A percentile compares a stretch with the other conserved stretches of the same genome.
phyloP scores from a whole-genome alignment of 805 yeast species.

The Suhomyces xylopsoci region DNA sequence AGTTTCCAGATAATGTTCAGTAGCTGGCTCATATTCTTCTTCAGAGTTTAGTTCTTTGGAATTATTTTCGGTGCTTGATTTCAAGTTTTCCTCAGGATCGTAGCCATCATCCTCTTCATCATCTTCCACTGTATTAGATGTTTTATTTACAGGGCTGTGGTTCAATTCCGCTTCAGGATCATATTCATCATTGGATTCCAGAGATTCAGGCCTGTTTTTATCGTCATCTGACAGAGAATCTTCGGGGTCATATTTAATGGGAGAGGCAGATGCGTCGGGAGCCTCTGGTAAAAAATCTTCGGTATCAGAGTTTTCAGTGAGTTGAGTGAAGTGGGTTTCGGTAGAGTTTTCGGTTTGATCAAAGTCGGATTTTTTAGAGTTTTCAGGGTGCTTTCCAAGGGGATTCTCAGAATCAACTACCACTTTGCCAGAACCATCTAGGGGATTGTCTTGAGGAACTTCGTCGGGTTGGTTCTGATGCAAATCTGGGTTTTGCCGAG shows the following conservation, averaged over 20 bases:
- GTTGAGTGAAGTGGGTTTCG: background rate
- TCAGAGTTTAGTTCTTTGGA: background rate
- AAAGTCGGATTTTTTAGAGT: background rate
- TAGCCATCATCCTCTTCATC: background rate
- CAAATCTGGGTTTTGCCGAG: background rate
- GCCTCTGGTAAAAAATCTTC: background rate
- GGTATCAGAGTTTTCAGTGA: background rate
- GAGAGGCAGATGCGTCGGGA: background rate
- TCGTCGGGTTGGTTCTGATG: background rate
- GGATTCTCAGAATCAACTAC: background rate
- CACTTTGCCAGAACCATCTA: background rate
- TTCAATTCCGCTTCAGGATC: slow-evolving; percentile 9
- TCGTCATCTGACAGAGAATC: slow-evolving; percentile 4
- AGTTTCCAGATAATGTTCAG: background rate
- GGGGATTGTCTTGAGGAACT: background rate
- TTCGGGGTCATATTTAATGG: background rate
- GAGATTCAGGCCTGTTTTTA: background rate
- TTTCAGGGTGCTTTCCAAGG: background rate
- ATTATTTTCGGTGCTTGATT: background rate
- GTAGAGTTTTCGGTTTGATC: background rate
- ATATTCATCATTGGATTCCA: slow-evolving; percentile 9
- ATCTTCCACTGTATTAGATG: background rate
- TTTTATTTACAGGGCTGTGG: background rate
- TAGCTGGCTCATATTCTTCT: background rate
- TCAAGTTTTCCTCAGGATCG: background rate